Conservation (phyloP, 139 green algal species). For the Axilococcus clingmanii region DNA sequence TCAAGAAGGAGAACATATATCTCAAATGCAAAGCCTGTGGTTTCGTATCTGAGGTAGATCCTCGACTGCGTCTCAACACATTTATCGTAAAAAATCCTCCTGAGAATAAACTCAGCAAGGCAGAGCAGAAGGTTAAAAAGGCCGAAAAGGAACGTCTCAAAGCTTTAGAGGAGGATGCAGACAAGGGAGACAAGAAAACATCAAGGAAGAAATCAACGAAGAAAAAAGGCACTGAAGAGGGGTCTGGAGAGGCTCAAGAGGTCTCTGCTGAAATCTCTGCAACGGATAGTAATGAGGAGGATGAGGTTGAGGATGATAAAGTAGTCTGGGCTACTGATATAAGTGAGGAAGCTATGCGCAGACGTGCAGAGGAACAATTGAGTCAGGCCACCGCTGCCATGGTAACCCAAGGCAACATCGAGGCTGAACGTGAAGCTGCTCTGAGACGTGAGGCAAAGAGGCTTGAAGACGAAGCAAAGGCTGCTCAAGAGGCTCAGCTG, state of each 20-base stretch:
- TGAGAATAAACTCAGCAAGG: slow-evolving; percentile 80
- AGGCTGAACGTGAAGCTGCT: slow-evolving; percentile 57
- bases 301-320: slow-evolving; percentile 42
- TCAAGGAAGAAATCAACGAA: slow-evolving; percentile 56
- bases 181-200: slow-evolving; percentile 62
- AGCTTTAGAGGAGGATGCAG: slow-evolving; percentile 30
- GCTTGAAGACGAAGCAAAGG: slow-evolving; percentile 8
- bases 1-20: slow-evolving; percentile 80
- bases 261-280: slow-evolving; percentile 28
- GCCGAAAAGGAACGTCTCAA: slow-evolving; percentile 83
- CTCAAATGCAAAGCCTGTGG: slow-evolving; percentile 93
- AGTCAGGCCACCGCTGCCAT: slow-evolving; percentile 69
- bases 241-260: slow-evolving; percentile 26
- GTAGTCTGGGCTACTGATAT: slow-evolving; percentile 94
- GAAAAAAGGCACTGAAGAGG: slow-evolving; percentile 41
- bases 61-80: slow-evolving; percentile 92
- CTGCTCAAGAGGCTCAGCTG: neutral
- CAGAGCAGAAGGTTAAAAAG: slow-evolving; percentile 85
- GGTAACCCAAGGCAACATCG: slow-evolving; percentile 79
- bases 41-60: slow-evolving; percentile 80
- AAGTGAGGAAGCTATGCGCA: slow-evolving; percentile 47
- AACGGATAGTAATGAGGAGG: slow-evolving; percentile 30
- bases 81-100: slow-evolving; percentile 99
- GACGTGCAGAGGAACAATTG: slow-evolving; percentile 82
- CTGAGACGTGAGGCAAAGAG: slow-evolving; percentile 33